These are phyloP conservation scores for Sphaerulina vaccinii DNA, from an alignment of 2,329 filamentous ascomycete genomes.

Conservation along the genomic window DNA sequence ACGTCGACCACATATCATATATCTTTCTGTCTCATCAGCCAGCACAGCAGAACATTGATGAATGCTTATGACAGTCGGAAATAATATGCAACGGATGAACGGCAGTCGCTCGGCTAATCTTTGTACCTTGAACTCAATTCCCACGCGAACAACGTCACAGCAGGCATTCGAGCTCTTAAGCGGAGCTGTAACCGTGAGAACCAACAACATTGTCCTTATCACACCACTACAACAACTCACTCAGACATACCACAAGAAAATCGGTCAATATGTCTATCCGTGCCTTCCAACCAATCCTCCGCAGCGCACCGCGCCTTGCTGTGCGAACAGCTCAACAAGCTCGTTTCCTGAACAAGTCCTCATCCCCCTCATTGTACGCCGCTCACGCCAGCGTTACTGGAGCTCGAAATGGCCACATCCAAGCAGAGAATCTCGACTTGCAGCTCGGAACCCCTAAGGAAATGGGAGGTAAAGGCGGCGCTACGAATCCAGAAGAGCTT, in stretches of 20 bases:
- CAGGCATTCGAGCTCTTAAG: too few species aligned
- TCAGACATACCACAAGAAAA: not conserved
- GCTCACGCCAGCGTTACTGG: constrained; percentile 22
- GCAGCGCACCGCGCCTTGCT: constrained; percentile 14
- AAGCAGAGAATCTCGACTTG: constrained; percentile 17
- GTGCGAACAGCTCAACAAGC: constrained; percentile 7
- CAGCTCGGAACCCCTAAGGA: constrained; percentile 22
- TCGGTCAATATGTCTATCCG: not conserved
- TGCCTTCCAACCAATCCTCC: constrained; percentile 16
- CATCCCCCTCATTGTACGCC: constrained; percentile 18
- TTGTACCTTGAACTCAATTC: too few species aligned
- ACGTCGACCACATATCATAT: too few species aligned
- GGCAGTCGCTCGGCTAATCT: too few species aligned
- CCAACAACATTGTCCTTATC: not conserved
- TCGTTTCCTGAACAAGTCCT: constrained; percentile 23
- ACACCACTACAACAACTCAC: too few species aligned
- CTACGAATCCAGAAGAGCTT: constrained; percentile 49
- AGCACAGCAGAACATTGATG: too few species aligned
- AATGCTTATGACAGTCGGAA: too few species aligned
- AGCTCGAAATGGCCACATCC: constrained; percentile 22
- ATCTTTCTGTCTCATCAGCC: too few species aligned
- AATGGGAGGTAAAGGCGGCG: constrained; percentile 29
- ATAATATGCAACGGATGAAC: too few species aligned
- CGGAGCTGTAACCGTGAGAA: too few species aligned
- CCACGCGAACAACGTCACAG: too few species aligned